Base-by-base conservation (phyloP, 495 filamentous ascomycete species). In the Talaromyces liani region DNA sequence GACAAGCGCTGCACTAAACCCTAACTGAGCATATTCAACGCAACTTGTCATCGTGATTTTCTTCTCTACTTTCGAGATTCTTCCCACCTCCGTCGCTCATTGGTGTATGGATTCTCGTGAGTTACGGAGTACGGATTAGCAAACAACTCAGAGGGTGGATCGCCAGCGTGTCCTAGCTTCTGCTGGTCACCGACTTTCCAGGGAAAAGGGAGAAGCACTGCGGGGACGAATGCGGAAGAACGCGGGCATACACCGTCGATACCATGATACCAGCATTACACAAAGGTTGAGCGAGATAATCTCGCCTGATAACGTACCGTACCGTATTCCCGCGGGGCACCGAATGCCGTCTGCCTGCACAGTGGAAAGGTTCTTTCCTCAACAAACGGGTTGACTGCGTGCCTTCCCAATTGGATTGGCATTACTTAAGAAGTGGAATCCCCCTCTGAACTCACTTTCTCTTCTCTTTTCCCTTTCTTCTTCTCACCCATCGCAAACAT, bases 381-480 rank as follows among this genome's bases (percentile, higher is more conserved):
- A 18, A 49, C 45, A 49, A 49, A 49, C 39, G 6, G 6, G 1
- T 18, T 6, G n/a, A 18, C 16, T 18, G 18, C n/a, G n/a, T 20
- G 2, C 45, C 45, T 49, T 49, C 45, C 16, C 45, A 49, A 8
- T 20, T 47, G 16, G 5, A 47, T 47, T 49, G 45, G 45, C 45
- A 49, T 18, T 49, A 49, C 45, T 49, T 49, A 49, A 49, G 45
- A 18, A 9, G 18, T 12, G 6, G 8, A 49, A 20, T 9, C 45
- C 45, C 45, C 45, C 45, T 3, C 4, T 18, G 45, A 47, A 41
- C 55, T 51, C 36, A 59, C 49, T 56, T 58, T 60, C 57, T 61
- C 64, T 54, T 65, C 57, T 51, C 62, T 66, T 61, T 63, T 62
- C 58, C 53, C 41, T 33, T 67, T 45, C 62, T 47, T 58, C 49